Base-by-base conservation (phyloP, 495 filamentous ascomycete genomes). In the Hypoxylon intermedium region DNA sequence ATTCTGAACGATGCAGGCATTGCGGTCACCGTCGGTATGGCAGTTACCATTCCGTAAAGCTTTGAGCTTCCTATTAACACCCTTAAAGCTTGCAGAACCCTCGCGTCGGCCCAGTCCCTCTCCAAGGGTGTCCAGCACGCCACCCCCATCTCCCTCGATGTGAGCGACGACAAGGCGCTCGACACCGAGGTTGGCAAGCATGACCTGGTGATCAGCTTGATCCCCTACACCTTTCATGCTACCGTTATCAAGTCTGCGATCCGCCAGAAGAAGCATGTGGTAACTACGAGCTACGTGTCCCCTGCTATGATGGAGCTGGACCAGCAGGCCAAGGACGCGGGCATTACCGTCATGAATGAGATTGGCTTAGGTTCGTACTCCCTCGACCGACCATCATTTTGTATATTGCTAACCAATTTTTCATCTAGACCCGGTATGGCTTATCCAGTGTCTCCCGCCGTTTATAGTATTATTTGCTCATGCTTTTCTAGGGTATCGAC, bases 321-420 rank as follows among this genome's bases (percentile, higher is more conserved):
- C 54, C 78, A 83, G 52, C 82, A 87, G 60, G 85, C 83, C 71
- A 97, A 97, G 82, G 87, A 88, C 40, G 95, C 95, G 6, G 93
- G 92, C 43, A 98, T 98, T 66, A 96, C 92, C 0, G 92, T 98
- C 55, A 89, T 98, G 89, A 97, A 98, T 71, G 94, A 98, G 84
- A 96, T 97, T 71, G 93, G 93, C 53, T 74, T 96, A 40, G 86
- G 61, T 60, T 53, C 0, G 34, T 38, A 18, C 18, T 81, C 53
- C 79, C 75, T 15, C 71, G 77, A 67, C 67, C 36, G 50, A 11
- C 0, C 7, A 3, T 26, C 24, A 2, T 42, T 57, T 20, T 49
- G 12, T 21, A 12, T 57, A 6, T 47, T 21, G 19, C 20, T 40
- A 19, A 21, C 36, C 6, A 40, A 36, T 26, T 36, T n/a, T n/a